Percentiles rank a stretch among this genome's conserved stretches.
Conservation (phyloP, 2,329 filamentous ascomycete genomes). For the Aspergillus pseudotamarii region DNA sequence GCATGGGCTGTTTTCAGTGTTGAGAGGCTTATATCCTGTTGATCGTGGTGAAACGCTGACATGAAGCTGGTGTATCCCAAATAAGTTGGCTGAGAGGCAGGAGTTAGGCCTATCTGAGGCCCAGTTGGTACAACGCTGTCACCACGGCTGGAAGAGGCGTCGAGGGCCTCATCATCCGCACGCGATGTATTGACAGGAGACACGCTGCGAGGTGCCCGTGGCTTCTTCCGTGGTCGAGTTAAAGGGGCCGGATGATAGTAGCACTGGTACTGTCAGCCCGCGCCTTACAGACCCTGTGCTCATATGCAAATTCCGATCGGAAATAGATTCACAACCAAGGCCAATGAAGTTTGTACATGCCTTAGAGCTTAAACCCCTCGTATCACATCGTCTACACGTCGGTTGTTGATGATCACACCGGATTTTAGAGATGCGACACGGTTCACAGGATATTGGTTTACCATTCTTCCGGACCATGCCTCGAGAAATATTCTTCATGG, state of each 20-base stretch:
- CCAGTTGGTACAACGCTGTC: background rate
- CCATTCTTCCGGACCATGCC: conserved; percentile 5
- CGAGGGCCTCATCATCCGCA: background rate
- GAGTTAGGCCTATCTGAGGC: background rate
- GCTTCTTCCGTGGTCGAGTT: conserved; percentile 2
- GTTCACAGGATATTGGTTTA: conserved; percentile 6
- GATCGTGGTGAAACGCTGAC: conserved; percentile 1
- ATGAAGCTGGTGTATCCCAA: conserved; percentile 8
- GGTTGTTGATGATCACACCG: conserved; percentile 9
- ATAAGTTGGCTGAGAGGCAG: background rate
- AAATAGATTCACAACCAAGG: no score
- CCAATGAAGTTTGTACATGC: background rate
- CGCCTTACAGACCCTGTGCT: background rate
- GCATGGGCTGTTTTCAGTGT: background rate
- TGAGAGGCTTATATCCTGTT: background rate
- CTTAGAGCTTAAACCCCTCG: background rate
- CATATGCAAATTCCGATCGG: background rate
- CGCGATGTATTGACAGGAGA: background rate
- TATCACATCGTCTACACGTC: conserved; percentile 3
- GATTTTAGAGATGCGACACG: conserved; percentile 9
- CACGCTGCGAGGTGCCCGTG: background rate
- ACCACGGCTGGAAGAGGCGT: background rate
- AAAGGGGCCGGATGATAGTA: conserved; percentile 13
- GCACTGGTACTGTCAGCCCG: conserved; percentile 5
- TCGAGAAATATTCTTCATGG: background rate